Conservation (phyloP, 2,329 filamentous ascomycete species). For the Botryosphaeria agaves region DNA sequence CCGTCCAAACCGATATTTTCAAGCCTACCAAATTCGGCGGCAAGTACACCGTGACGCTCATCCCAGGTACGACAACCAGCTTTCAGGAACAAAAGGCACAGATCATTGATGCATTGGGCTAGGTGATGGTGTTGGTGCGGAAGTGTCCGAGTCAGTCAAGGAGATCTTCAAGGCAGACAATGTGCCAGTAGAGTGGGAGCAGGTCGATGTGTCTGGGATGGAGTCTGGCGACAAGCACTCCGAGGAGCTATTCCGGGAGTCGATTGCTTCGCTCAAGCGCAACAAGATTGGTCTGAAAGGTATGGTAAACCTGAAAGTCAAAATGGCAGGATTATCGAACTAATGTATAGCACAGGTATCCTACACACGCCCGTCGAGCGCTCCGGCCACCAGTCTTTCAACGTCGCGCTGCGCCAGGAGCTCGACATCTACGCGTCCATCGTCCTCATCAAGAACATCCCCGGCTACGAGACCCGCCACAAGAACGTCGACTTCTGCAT, state of each 20-base stretch:
- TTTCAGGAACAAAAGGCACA: too few relatives aligned
- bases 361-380: slow-evolving; percentile 93
- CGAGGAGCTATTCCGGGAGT: slow-evolving; percentile 90
- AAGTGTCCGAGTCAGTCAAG: slow-evolving; percentile 96
- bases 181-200: slow-evolving; percentile 96
- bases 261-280: slow-evolving; percentile 84
- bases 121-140: slow-evolving; percentile 91
- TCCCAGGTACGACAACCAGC: slow-evolving; percentile 64
- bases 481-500: slow-evolving; percentile 96
- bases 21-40: slow-evolving; percentile 97
- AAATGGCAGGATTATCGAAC: neutral
- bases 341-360: slow-evolving; percentile 34
- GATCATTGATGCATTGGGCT: too few relatives aligned
- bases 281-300: slow-evolving; percentile 99
- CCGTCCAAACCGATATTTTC: slow-evolving; percentile 84
- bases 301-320: slow-evolving; percentile 5
- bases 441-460: slow-evolving; percentile 98
- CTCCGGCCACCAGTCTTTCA: slow-evolving; percentile 97
- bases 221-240: slow-evolving; percentile 72
- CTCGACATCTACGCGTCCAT: slow-evolving; percentile 99
- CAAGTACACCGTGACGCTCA: slow-evolving; percentile 98
- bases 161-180: slow-evolving; percentile 99
- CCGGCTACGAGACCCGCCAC: slow-evolving; percentile 94
- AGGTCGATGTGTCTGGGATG: slow-evolving; percentile 87
- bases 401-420: slow-evolving; percentile 96